Base-by-base conservation (phyloP, 2,329 filamentous ascomycete genomes). In the Graphilbum ipis-grandicollis region DNA sequence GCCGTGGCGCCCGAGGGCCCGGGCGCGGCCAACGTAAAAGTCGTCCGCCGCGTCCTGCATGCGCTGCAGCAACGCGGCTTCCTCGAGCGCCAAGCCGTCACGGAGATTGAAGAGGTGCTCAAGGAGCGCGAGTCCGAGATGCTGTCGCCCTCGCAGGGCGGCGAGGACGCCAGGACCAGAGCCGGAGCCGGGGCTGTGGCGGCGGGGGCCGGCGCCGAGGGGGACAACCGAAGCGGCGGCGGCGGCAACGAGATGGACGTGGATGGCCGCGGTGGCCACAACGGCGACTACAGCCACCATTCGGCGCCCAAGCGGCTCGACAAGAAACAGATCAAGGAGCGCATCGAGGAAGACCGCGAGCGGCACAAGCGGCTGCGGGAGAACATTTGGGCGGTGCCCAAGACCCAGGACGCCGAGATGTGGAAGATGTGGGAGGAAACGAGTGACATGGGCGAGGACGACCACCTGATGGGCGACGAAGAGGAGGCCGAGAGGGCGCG, bases 331-430 rank as follows among this genome's bases (percentile, higher is more conserved):
- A 81, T 94, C 37, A 86, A 96, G 58, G 86, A 96, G 60, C 68
- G 90, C 30, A 93, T 98, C 44, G 92, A 98, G 48, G 92, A 98
- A 57, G 90, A 98, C 56, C 67, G 90, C 4, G 90, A 98, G 56
- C 66, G 90, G 31, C 92, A 98, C 56, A 98, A 98, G 64, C 65
- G 88, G 31, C 63, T 88, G 49, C 65, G 90, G 18, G 90, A 98
- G 59, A 85, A 77, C 48, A 92, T 93, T 43, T 98, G 92, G 90
- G 83, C 85, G 1, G 75, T 93, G 3, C 72, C 72, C 22, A 66
- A 69, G 9, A 68, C 71, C 9, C 65, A 70, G 19, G 70, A 76
- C 26, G 59, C 61, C 10, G 88, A 96, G 57, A 77, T 84, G 58
- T 71, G 77, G 44, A 81, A 74, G 57, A 58, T 92, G 45, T 92